A percentile compares a stretch with the other conserved stretches of the same genome.
phyloP scores from a whole-genome alignment of 108 stramenopile species.

The Epipyxis sp. region DNA sequence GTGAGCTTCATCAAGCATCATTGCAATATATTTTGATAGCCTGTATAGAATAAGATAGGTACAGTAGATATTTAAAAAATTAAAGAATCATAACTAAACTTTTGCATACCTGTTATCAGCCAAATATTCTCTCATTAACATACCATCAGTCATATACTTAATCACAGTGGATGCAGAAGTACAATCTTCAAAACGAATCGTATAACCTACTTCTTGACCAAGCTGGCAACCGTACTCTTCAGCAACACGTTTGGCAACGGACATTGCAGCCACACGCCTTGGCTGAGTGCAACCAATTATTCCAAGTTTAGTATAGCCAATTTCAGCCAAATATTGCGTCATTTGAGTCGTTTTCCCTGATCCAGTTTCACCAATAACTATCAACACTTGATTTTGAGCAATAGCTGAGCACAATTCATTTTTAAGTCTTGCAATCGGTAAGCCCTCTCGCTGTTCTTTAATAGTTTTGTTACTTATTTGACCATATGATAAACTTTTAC shows the following conservation, averaged over 20 bases:
- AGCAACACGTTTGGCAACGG: constrained; percentile 97
- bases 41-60: no score
- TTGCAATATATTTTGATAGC: constrained; percentile 49
- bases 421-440: constrained; percentile 85
- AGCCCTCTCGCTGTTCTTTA: constrained; percentile 86
- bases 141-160: constrained; percentile 99
- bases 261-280: constrained; percentile 91
- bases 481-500: constrained; percentile 84
- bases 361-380: constrained; percentile 97
- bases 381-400: constrained; percentile 76
- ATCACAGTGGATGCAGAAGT: constrained; percentile 83
- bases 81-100: no score
- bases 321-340: constrained; percentile 95
- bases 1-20: constrained; percentile 96
- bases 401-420: constrained; percentile 74
- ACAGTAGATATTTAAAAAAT: no score
- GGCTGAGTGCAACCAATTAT: constrained; percentile 99
- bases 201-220: constrained; percentile 92
- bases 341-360: constrained; percentile 94
- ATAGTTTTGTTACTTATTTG: constrained; percentile 83
- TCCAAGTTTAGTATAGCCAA: constrained; percentile 80
- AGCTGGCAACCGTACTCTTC: constrained; percentile 93
- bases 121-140: constrained; percentile 83
- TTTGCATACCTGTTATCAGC: no score
- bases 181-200: constrained; percentile 96